Conservation (phyloP, 106 monocot genomes). For the Chionographis japonica region DNA sequence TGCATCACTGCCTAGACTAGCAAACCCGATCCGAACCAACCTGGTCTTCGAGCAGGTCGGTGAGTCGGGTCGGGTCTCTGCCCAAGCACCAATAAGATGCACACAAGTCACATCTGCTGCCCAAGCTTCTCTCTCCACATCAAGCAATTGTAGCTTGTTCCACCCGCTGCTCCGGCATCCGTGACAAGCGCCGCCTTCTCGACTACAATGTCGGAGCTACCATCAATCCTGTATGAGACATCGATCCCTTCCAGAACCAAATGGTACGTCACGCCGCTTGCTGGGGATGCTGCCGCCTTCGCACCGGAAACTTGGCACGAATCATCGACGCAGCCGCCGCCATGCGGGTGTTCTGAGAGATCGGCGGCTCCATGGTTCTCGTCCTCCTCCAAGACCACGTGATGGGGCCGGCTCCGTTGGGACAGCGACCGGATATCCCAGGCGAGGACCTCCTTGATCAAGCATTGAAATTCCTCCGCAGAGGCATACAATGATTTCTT, state of each 20-base stretch:
- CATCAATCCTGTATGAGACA: constrained; percentile 66
- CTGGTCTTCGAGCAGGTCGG: too few relatives aligned
- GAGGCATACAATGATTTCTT: constrained; percentile 73
- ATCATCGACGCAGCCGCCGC: constrained; percentile 9
- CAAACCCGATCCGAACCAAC: too few relatives aligned
- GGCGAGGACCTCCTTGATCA: constrained; percentile 75
- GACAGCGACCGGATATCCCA: constrained; percentile 91
- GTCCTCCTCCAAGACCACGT: neutral
- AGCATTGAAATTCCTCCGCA: constrained; percentile 44
- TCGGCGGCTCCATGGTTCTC: neutral
- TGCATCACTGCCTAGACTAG: too few relatives aligned
- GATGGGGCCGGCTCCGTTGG: constrained; percentile 58
- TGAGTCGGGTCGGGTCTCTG: too few relatives aligned
- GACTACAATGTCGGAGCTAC: neutral
- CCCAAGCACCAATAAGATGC: too few relatives aligned
- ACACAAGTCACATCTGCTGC: too few relatives aligned
- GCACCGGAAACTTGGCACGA: neutral
- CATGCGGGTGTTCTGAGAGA: neutral
- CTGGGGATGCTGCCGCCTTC: neutral
- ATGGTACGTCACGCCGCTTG: constrained; percentile 44
- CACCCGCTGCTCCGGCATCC: too few relatives aligned
- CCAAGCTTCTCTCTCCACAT: too few relatives aligned
- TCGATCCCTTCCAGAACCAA: constrained; percentile 70
- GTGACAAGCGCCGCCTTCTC: too few relatives aligned
- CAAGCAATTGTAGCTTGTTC: too few relatives aligned